A percentile compares a stretch with the other conserved stretches of the same genome.
These are phyloP conservation scores for Paratinospora sagittata DNA, from an alignment of 164 flowering plant species.

Conservation along the genomic window DNA sequence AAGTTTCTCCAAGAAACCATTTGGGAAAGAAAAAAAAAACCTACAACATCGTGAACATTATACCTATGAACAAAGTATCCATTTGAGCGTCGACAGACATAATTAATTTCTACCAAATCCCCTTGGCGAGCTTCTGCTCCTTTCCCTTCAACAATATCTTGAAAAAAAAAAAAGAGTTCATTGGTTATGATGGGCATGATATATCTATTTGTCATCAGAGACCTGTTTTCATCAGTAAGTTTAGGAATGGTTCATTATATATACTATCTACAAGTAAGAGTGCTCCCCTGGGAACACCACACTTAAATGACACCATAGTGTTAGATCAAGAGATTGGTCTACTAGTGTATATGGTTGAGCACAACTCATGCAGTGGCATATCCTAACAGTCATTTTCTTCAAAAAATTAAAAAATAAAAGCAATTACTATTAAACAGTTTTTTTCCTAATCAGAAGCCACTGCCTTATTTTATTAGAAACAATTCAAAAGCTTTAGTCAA, in stretches of 20 bases:
- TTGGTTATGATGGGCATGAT: not conserved
- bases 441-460: too few species aligned
- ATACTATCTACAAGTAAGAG: not conserved
- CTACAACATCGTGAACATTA: not conserved
- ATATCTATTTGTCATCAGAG: not conserved
- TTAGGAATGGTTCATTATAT: too few species aligned
- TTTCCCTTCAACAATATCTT: conserved; percentile 82
- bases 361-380: not conserved
- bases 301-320: not conserved
- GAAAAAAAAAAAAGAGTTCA: conserved; percentile 3
- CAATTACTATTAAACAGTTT: too few species aligned
- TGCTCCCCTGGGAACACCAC: not conserved
- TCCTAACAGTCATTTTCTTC: not conserved
- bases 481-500: not conserved
- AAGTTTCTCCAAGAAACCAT: not conserved
- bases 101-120: conserved; percentile 73
- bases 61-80: conserved; percentile 98
- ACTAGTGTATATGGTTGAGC: not conserved
- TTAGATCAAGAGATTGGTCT: too few species aligned
- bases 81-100: conserved; percentile 92
- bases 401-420: not conserved
- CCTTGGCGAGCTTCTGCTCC: conserved; percentile 81
- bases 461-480: not conserved
- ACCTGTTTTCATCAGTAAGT: not conserved
- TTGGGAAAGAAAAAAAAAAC: not conserved